phyloP scores from a whole-genome alignment of 352 stramenopile species.

The Globisporangium nagaii region DNA sequence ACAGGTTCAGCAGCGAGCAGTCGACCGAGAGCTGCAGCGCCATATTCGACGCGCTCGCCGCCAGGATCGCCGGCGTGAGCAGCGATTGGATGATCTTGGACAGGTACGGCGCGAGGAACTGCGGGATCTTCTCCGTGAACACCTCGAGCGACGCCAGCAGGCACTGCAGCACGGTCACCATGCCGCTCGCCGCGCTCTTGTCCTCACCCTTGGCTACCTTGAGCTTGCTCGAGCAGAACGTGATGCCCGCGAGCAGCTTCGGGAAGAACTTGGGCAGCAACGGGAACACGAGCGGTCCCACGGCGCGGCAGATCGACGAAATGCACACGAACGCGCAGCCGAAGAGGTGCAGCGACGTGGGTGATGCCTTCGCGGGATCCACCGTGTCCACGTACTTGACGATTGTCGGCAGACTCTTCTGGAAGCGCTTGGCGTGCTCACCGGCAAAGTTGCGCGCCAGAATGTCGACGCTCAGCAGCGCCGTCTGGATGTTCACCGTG shows the following conservation, averaged over 20 bases:
- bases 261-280: slow-evolving; percentile 82
- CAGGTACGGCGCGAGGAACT: slow-evolving; percentile 80
- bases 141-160: slow-evolving; percentile 68
- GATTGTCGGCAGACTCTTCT: slow-evolving; percentile 63
- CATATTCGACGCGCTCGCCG: slow-evolving; percentile 16
- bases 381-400: slow-evolving; percentile 61
- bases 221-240: slow-evolving; percentile 35
- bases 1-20: slow-evolving; percentile 57
- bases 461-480: slow-evolving; percentile 80
- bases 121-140: slow-evolving; percentile 78
- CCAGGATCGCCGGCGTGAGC: slow-evolving; percentile 44
- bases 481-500: slow-evolving; percentile 79
- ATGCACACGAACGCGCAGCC: slow-evolving; percentile 79
- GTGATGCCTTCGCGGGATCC: slow-evolving; percentile 34
- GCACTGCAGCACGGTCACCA: slow-evolving; percentile 66
- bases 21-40: slow-evolving; percentile 56
- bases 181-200: slow-evolving; percentile 13
- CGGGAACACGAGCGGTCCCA: slow-evolving; percentile 74
- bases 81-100: slow-evolving; percentile 54
- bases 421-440: slow-evolving; percentile 68
- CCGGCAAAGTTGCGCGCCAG: slow-evolving; percentile 74
- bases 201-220: slow-evolving; percentile 20
- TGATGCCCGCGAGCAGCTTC: slow-evolving; percentile 55
- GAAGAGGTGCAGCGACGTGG: slow-evolving; percentile 68
- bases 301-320: slow-evolving; percentile 63